Percentiles rank a stretch among this genome's conserved stretches.
Evolutionary conservation across 2,329 filamentous ascomycete species (phyloP).

Genomic region (Zarea fungicola): DNA sequence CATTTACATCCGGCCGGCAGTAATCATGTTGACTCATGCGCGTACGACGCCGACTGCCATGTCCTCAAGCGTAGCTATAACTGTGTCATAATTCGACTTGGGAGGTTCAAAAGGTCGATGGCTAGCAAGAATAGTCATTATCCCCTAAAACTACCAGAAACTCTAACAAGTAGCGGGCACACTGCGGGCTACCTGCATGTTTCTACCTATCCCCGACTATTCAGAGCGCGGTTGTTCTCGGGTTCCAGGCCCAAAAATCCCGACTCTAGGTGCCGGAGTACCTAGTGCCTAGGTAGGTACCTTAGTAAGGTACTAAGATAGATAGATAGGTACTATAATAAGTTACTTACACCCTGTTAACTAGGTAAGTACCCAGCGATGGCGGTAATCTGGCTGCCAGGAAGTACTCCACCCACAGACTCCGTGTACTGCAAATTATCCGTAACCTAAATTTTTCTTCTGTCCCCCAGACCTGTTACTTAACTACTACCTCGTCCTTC

Average conservation of each 20-base stretch:
- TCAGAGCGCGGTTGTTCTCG: constrained; percentile 8
- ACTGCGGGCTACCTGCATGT: too few species aligned
- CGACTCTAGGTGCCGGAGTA: too few species aligned
- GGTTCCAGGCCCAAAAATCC: neutral
- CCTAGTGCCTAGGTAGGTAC: neutral
- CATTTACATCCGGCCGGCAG: too few species aligned
- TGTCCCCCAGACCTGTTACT: constrained; percentile 3
- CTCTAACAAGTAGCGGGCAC: too few species aligned
- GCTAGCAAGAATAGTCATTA: too few species aligned
- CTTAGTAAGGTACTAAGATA: neutral
- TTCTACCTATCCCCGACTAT: too few species aligned
- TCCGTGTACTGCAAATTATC: constrained; percentile 11
- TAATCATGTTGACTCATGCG: too few species aligned
- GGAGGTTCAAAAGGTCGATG: too few species aligned
- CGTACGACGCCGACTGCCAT: too few species aligned
- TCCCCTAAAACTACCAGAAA: too few species aligned
- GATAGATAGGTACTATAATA: neutral
- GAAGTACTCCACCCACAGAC: constrained; percentile 10
- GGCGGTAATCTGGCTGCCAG: neutral
- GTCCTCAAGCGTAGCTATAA: too few species aligned
- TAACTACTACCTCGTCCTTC: neutral
- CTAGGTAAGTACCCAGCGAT: neutral
- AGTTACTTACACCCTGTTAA: neutral
- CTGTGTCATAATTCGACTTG: too few species aligned
- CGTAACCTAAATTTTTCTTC: constrained; percentile 11